phyloP scores from a whole-genome alignment of 2,329 filamentous ascomycete species.

The Ascosphaera pollenicola region DNA sequence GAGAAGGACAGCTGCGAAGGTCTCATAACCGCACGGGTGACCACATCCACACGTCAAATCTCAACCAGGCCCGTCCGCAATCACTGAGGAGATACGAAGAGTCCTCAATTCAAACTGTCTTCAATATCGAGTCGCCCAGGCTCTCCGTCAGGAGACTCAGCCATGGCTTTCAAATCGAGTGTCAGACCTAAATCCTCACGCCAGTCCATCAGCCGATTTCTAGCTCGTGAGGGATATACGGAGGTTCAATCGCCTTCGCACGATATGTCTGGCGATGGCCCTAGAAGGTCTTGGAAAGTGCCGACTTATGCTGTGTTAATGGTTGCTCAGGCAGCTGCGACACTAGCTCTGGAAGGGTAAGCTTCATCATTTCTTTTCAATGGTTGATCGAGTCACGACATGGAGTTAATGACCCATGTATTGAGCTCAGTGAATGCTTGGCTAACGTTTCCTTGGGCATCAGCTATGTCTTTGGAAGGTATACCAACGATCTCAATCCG shows the following conservation, averaged over 20 bases:
- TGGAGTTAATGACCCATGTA: neutral
- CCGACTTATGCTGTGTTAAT: slow-evolving; percentile 62
- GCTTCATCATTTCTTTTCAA: slow-evolving; percentile 15
- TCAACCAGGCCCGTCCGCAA: no score
- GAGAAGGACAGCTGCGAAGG: no score
- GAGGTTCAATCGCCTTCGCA: slow-evolving; percentile 10
- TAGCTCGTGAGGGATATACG: slow-evolving; percentile 29
- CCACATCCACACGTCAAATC: no score
- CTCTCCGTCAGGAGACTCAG: neutral
- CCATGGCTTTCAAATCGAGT: slow-evolving; percentile 8
- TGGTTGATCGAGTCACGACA: slow-evolving; percentile 2
- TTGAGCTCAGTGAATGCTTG: neutral
- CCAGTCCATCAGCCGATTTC: slow-evolving; percentile 25
- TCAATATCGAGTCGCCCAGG: neutral
- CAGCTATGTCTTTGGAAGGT: slow-evolving; percentile 77
- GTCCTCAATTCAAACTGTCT: neutral
- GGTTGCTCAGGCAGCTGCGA: slow-evolving; percentile 53
- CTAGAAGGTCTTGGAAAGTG: slow-evolving; percentile 49
- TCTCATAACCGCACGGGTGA: no score
- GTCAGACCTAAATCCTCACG: slow-evolving; percentile 27
- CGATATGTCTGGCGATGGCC: slow-evolving; percentile 6
- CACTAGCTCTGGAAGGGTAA: slow-evolving; percentile 70
- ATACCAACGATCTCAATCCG: slow-evolving; percentile 35
- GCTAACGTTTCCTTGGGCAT: slow-evolving; percentile 1
- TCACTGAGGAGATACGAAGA: no score